A percentile compares a stretch with the other conserved stretches of the same genome.
Evolutionary conservation across 2,329 filamentous ascomycete species (phyloP).

Genomic region (Trichocomaceae sp.): DNA sequence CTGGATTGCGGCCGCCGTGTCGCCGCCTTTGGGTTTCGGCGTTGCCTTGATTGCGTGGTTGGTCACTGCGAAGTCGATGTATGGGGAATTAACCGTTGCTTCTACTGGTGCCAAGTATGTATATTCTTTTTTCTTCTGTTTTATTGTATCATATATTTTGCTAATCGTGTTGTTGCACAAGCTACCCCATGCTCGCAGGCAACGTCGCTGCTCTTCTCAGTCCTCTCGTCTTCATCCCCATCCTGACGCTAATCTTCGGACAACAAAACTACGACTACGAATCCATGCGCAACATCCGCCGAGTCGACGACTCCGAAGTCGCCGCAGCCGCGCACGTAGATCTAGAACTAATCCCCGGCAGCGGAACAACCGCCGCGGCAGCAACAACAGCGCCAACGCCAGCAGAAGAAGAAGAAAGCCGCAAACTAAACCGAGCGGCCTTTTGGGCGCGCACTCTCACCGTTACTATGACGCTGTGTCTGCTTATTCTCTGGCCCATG

Average conservation of each 20-base stretch:
- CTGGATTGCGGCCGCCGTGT: conserved; percentile 63
- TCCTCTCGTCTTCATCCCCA: conserved; percentile 65
- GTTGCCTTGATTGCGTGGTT: conserved; percentile 70
- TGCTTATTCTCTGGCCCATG: conserved; percentile 85
- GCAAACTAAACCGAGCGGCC: conserved; percentile 49
- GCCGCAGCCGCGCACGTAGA: conserved; percentile 58
- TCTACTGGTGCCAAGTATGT: conserved; percentile 69
- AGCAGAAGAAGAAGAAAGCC: conserved; percentile 26
- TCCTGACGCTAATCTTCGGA: conserved; percentile 67
- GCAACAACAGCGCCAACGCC: conserved; percentile 23
- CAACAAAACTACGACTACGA: conserved; percentile 77
- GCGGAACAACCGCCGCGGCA: conserved; percentile 24
- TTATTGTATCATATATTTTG: background rate
- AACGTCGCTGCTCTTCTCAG: conserved; percentile 78
- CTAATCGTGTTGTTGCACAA: conserved; percentile 14
- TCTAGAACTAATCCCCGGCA: conserved; percentile 56
- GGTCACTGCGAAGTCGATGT: conserved; percentile 65
- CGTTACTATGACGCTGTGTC: conserved; percentile 58
- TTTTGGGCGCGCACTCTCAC: conserved; percentile 53
- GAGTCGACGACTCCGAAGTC: conserved; percentile 70
- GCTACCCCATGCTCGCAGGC: conserved; percentile 75
- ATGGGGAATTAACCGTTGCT: conserved; percentile 60
- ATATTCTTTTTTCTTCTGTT: background rate
- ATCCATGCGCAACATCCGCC: conserved; percentile 72
- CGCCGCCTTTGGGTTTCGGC: conserved; percentile 62